A percentile compares a stretch with the other conserved stretches of the same genome.
Conservation (phyloP, 2,329 filamentous ascomycete species). For the Penicillium sp. region DNA sequence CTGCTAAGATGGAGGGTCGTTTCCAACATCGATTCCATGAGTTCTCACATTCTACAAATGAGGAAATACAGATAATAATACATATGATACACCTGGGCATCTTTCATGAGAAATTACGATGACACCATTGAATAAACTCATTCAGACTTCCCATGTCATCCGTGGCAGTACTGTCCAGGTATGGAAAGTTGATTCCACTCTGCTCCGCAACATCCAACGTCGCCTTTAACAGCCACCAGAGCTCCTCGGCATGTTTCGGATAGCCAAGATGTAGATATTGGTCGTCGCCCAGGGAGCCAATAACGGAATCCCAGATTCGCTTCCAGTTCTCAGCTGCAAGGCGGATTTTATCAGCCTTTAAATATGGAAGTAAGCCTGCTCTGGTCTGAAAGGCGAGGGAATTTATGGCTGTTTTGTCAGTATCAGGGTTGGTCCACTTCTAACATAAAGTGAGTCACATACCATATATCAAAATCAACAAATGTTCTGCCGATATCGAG, state of each 20-base stretch:
- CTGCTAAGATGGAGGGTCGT: no score
- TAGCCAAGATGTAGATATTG: conserved; percentile 26
- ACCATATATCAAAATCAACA: conserved; percentile 32
- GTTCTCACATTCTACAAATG: no score
- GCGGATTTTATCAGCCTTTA: conserved; percentile 25
- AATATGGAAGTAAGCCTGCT: conserved; percentile 24
- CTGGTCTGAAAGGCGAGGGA: conserved; percentile 30
- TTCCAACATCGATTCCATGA: no score
- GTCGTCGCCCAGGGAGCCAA: conserved; percentile 17
- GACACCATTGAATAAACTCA: conserved; percentile 28
- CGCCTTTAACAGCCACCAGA: conserved; percentile 30
- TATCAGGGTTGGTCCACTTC: neutral
- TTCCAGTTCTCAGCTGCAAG: conserved; percentile 29
- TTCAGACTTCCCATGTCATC: conserved; percentile 31
- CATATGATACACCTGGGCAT: no score
- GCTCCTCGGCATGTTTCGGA: conserved; percentile 31
- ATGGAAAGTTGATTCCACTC: conserved; percentile 14
- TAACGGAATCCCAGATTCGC: conserved; percentile 24
- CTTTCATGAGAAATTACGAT: neutral
- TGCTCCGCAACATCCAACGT: conserved; percentile 22
- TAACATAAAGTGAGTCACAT: neutral
- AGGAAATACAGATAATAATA: no score
- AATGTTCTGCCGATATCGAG: conserved; percentile 28
- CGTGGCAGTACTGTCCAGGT: conserved; percentile 27
- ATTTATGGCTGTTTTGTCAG: conserved; percentile 22